Conservation (phyloP, 306 rosid species). For the Pyrus bretschneideri region DNA sequence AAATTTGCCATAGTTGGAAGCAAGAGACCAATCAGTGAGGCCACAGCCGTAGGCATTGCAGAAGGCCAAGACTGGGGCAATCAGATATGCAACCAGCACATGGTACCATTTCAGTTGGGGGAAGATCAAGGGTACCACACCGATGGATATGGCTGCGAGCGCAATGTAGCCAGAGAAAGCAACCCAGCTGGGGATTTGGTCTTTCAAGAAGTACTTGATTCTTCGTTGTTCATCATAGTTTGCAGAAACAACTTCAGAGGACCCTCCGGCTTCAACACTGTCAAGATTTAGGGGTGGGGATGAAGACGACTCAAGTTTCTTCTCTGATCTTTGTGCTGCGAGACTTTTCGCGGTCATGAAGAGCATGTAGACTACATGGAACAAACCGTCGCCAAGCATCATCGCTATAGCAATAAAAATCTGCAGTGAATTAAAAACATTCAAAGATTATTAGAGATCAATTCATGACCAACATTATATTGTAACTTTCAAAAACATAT, state of each 20-base stretch:
- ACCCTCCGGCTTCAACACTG: not conserved
- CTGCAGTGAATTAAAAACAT: slow-evolving; percentile 10
- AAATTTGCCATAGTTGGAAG: slow-evolving; percentile 70
- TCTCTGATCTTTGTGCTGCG: not conserved
- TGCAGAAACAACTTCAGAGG: not conserved
- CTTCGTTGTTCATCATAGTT: slow-evolving; percentile 37
- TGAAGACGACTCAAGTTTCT: not conserved
- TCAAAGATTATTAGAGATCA: not conserved
- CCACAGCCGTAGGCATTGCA: slow-evolving; percentile 76
- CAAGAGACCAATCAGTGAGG: slow-evolving; percentile 77
- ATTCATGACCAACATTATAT: no score
- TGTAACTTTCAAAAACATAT: not conserved
- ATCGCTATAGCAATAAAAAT: slow-evolving; percentile 58
- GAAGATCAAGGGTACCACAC: slow-evolving; percentile 43
- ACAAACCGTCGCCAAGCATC: slow-evolving; percentile 79
- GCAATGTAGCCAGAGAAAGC: slow-evolving; percentile 37
- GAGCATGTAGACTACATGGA: slow-evolving; percentile 53
- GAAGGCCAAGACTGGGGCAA: slow-evolving; percentile 65
- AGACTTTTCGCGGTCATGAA: slow-evolving; percentile 30
- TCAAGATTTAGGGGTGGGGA: not conserved
- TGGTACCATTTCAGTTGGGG: slow-evolving; percentile 64
- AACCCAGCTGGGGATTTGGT: slow-evolving; percentile 50
- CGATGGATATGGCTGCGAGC: slow-evolving; percentile 43
- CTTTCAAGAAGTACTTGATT: slow-evolving; percentile 39
- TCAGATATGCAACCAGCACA: slow-evolving; percentile 36